These are phyloP conservation scores for Scheffersomyces spartinae DNA, from an alignment of 805 yeast species.

Conservation along the genomic window DNA sequence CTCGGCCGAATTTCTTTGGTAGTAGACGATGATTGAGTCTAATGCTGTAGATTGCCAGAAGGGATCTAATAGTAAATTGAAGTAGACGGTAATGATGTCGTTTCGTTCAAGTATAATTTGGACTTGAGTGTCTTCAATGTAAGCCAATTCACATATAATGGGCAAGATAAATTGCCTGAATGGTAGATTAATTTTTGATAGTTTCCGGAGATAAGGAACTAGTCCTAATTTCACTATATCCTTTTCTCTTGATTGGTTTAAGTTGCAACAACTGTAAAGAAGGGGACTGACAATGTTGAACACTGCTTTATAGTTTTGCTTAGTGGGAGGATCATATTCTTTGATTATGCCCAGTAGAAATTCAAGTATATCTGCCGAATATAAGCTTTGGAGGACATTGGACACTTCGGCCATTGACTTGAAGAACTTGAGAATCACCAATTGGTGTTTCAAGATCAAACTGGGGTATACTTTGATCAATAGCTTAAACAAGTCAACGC, in stretches of 20 bases:
- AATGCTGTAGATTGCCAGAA: slow-evolving; percentile 49
- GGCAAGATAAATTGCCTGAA: slow-evolving; percentile 43
- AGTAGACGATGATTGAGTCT: slow-evolving; percentile 36
- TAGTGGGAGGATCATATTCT: slow-evolving; percentile 14
- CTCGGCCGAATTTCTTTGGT: slow-evolving; percentile 14
- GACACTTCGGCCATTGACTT: slow-evolving; percentile 29
- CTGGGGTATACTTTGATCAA: slow-evolving; percentile 27
- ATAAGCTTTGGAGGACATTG: slow-evolving; percentile 18
- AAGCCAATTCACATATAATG: slow-evolving; percentile 39
- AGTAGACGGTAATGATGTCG: slow-evolving; percentile 27
- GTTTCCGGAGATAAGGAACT: slow-evolving; percentile 30
- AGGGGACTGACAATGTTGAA: slow-evolving; percentile 36
- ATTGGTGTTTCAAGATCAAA: slow-evolving; percentile 19
- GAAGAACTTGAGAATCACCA: slow-evolving; percentile 32
- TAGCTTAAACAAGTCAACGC: slow-evolving; percentile 27
- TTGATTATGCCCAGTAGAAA: slow-evolving; percentile 25
- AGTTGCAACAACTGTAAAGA: slow-evolving; percentile 39
- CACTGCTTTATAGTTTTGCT: slow-evolving; percentile 23
- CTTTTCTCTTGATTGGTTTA: slow-evolving; percentile 31
- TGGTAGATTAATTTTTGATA: slow-evolving; percentile 28
- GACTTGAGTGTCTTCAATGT: slow-evolving; percentile 30
- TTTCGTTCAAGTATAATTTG: slow-evolving; percentile 23
- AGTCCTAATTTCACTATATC: slow-evolving; percentile 37
- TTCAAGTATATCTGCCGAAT: slow-evolving; percentile 31
- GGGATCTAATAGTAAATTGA: slow-evolving; percentile 33